Conservation (phyloP, 2,329 filamentous ascomycete species). For the Fusarium pininemorale region DNA sequence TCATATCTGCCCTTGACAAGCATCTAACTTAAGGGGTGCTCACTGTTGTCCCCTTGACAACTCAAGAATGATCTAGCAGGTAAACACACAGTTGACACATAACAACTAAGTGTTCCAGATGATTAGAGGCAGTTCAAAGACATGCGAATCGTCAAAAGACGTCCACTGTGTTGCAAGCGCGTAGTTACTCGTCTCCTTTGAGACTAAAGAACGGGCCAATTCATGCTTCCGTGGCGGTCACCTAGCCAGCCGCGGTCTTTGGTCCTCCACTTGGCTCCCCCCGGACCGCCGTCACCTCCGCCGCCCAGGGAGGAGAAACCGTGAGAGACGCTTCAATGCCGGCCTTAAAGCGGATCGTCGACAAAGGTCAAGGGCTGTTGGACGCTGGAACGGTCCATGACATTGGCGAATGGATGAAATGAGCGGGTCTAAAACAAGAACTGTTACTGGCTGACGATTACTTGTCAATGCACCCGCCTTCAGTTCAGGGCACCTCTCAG, state of each 20-base stretch:
- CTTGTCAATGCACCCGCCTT: constrained; percentile 27
- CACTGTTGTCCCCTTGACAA: constrained; percentile 25
- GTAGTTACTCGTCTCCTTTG: constrained; percentile 7
- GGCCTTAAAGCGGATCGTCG: constrained; percentile 31
- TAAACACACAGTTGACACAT: constrained; percentile 7
- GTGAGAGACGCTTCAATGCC: constrained; percentile 1
- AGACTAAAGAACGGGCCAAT: constrained; percentile 27
- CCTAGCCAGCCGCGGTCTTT: constrained; percentile 26
- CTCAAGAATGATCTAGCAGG: neutral
- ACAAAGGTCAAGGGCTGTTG: constrained; percentile 10
- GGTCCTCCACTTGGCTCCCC: constrained; percentile 4
- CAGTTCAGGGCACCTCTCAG: constrained; percentile 30
- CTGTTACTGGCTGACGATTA: constrained; percentile 11
- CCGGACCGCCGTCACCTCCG: constrained; percentile 21
- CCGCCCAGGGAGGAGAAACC: constrained; percentile 8
- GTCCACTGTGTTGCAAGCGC: constrained; percentile 17
- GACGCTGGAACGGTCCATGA: constrained; percentile 19
- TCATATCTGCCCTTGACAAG: neutral
- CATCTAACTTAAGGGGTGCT: neutral
- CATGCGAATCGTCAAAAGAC: constrained; percentile 2
- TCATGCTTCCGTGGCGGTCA: constrained; percentile 29
- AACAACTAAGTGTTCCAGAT: constrained; percentile 8
- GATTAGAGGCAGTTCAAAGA: neutral
- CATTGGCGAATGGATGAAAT: constrained; percentile 26
- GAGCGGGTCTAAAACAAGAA: constrained; percentile 16